These are phyloP conservation scores for Pisolithus sp. DNA, from an alignment of 768 basidiomycete genomes.

Conservation along the genomic window DNA sequence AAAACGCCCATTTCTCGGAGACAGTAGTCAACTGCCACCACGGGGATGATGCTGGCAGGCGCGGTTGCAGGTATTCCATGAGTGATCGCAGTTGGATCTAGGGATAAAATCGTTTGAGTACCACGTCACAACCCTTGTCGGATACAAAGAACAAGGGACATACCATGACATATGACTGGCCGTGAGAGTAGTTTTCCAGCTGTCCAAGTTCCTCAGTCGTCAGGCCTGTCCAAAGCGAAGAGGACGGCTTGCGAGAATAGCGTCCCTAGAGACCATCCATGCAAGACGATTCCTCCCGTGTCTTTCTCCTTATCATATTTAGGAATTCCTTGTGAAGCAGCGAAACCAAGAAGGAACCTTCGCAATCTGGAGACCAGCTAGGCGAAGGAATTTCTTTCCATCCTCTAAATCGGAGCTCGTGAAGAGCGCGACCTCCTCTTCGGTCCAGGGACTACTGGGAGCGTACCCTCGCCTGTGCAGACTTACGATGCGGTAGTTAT, in stretches of 20 bases:
- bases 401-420: not conserved
- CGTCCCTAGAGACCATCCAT: constrained; percentile 8
- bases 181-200: constrained; percentile 1
- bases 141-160: not conserved
- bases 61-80: not conserved
- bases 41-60: not conserved
- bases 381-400: constrained; percentile 1
- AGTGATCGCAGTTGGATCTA: not conserved
- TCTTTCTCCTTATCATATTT: not conserved
- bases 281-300: constrained; percentile 2
- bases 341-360: constrained; percentile 5
- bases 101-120: not conserved
- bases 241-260: constrained; percentile 1
- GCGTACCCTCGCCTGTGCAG: constrained; percentile 6
- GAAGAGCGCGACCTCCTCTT: not conserved
- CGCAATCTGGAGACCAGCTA: constrained; percentile 4
- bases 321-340: constrained; percentile 2
- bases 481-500: constrained; percentile 3
- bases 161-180: constrained; percentile 5
- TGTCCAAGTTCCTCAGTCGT: not conserved
- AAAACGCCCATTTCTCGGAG: not conserved
- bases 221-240: constrained; percentile 5
- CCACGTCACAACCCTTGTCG: not conserved
- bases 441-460: constrained; percentile 1
- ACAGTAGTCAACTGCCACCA: not conserved